A percentile compares a stretch with the other conserved stretches of the same genome.
Evolutionary conservation across 495 filamentous ascomycete genomes (phyloP).

Genomic region (Daldinia grandis): DNA sequence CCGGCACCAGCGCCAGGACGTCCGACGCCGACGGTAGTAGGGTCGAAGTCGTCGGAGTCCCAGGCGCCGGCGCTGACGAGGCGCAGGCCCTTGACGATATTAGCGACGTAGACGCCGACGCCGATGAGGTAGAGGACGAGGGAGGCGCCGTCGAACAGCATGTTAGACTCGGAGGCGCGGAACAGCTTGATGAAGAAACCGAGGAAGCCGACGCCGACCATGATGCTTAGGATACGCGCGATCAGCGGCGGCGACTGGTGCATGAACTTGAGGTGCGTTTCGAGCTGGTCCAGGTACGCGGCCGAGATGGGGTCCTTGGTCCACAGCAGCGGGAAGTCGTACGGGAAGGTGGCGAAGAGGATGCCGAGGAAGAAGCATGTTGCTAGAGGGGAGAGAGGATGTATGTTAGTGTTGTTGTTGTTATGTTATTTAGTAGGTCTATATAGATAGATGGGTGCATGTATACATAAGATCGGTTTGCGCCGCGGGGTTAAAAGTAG

Average conservation of each 20-base stretch:
- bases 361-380: conserved; percentile 97
- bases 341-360: conserved; percentile 95
- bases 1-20: conserved; percentile 5
- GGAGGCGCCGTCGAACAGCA: conserved; percentile 93
- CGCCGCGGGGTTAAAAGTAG: not conserved
- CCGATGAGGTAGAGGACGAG: conserved; percentile 92
- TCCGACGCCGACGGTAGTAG: conserved; percentile 46
- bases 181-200: conserved; percentile 95
- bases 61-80: conserved; percentile 69
- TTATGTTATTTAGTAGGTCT: not conserved
- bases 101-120: conserved; percentile 88
- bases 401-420: not conserved
- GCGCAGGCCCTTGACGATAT: conserved; percentile 92
- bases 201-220: conserved; percentile 83
- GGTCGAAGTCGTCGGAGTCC: conserved; percentile 60
- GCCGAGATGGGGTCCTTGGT: conserved; percentile 67
- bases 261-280: conserved; percentile 85
- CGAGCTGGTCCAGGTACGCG: conserved; percentile 79
- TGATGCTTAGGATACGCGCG: conserved; percentile 90
- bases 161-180: conserved; percentile 88
- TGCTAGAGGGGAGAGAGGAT: conserved; percentile 57
- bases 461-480: not conserved
- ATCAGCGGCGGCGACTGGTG: conserved; percentile 90
- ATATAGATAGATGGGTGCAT: not conserved
- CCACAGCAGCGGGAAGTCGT: conserved; percentile 98